Evolutionary conservation across 2,329 filamentous ascomycete genomes (phyloP), one percentile per base, ranked within the genome.

Genomic region (Aspergillus pseudotamarii): DNA sequence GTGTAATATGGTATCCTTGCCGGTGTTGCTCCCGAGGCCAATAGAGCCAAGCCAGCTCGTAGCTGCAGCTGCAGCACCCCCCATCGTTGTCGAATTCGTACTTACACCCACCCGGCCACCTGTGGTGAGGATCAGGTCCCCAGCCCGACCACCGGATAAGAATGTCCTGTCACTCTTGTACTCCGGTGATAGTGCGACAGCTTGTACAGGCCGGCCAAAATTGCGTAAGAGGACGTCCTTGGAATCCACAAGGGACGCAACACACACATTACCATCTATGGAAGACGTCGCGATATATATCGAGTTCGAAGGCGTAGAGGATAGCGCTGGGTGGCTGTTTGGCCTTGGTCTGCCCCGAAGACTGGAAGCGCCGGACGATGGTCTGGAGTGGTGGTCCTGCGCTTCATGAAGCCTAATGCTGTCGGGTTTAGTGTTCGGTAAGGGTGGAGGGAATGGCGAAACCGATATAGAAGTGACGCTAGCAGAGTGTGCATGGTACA

Each of bases 201-300:
- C 89, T 73, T 97, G 93, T 3, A 99, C 89, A 0, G 96, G 96
- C 5, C 96, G 88, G 1, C 92, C 93, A 80, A 98, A 99, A 75
- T 97, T 97, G 32, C 95, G 89, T 32, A 98, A 80, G 62, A 93
- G 90, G 2, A 97, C 93, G 79, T 99, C 95, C 72, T 93, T 96
- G 43, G 90, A 81, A 72, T 99, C 94, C 23, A 95, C 81, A 23
- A 99, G 81, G 1, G 93, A 96, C 63, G 93, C 90, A 0, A 99
- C 88, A 71, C 95, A 98, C 16, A 99, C 92, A 73, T 97, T 94
- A 21, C 95, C 96, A 76, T 99, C 95, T 74, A 96, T 92, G 0
- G 95, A 98, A 0, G 95, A 93, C 1, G 94, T 96, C 1, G 91
- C 94, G 68, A 99, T 91, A 76, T 95, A 92, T 46, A 99, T 96